phyloP scores from a whole-genome alignment of 139 green algal genomes.

The Limnomonas spitsbergensis region DNA sequence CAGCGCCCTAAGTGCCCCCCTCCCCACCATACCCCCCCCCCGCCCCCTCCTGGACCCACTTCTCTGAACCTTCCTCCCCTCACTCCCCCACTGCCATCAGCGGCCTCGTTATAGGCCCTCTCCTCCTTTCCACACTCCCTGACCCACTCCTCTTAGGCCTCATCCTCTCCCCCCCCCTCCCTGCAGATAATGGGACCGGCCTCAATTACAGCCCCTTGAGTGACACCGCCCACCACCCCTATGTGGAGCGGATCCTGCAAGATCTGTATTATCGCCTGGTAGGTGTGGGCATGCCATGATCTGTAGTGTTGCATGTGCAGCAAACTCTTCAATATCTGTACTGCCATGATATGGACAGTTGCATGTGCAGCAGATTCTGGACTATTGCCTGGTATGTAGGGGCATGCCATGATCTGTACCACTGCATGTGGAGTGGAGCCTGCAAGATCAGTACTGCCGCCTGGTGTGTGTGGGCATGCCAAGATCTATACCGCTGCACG shows the following conservation, averaged over 20 bases:
- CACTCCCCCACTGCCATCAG: no score
- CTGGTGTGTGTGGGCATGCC: constrained; percentile 14
- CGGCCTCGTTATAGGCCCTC: no score
- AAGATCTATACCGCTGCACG: background rate
- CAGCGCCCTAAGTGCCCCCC: no score
- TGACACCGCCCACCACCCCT: no score
- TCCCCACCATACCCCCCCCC: no score
- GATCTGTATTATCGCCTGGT: constrained; percentile 20
- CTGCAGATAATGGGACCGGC: no score
- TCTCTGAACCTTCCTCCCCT: no score
- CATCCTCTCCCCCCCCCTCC: no score
- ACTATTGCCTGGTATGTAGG: background rate
- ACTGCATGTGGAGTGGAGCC: constrained; percentile 28
- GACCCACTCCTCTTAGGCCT: no score
- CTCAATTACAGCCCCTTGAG: no score
- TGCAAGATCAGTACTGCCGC: constrained; percentile 27
- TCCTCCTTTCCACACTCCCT: no score
- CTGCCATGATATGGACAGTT: background rate
- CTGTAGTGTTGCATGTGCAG: background rate
- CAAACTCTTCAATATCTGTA: background rate
- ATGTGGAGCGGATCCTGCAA: constrained; percentile 41
- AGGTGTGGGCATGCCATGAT: background rate
- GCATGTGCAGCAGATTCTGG: background rate
- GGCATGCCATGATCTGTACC: background rate
- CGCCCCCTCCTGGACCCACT: no score